A percentile compares a stretch with the other conserved stretches of the same genome.
Conservation (phyloP, 208 protist genomes). For the Acanthamoeba sp. region DNA sequence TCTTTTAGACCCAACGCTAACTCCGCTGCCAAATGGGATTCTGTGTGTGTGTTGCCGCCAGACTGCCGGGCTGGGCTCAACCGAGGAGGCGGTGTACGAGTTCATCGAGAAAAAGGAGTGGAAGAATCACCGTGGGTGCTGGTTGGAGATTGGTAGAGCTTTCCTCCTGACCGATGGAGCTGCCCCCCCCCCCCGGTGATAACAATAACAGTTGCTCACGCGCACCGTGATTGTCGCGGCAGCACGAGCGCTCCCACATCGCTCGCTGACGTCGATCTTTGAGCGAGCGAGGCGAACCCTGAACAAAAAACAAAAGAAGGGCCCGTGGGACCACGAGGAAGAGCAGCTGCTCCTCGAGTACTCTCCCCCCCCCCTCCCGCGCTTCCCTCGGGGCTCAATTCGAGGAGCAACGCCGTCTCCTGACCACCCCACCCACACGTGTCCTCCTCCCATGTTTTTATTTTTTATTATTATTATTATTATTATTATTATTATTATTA, state of each 20-base stretch:
- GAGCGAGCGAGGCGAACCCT: not conserved
- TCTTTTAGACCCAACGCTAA: no score
- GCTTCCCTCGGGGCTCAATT: no score
- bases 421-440: not conserved
- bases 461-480: no score
- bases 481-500: no score
- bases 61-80: not conserved
- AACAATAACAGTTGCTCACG: no score
- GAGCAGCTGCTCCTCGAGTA: conserved; percentile 16
- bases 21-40: no score
- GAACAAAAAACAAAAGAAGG: not conserved
- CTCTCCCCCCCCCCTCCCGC: not conserved
- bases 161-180: not conserved
- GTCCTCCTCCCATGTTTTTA: not conserved
- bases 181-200: no score
- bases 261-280: not conserved
- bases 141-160: not conserved
- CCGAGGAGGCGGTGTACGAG: not conserved
- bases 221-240: not conserved
- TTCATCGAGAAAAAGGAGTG: not conserved
- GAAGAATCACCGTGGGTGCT: not conserved
- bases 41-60: no score
- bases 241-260: not conserved
- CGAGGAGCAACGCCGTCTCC: not conserved
- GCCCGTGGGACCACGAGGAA: not conserved